phyloP scores from a whole-genome alignment of 116 monocot genomes.

The Iris pallida region DNA sequence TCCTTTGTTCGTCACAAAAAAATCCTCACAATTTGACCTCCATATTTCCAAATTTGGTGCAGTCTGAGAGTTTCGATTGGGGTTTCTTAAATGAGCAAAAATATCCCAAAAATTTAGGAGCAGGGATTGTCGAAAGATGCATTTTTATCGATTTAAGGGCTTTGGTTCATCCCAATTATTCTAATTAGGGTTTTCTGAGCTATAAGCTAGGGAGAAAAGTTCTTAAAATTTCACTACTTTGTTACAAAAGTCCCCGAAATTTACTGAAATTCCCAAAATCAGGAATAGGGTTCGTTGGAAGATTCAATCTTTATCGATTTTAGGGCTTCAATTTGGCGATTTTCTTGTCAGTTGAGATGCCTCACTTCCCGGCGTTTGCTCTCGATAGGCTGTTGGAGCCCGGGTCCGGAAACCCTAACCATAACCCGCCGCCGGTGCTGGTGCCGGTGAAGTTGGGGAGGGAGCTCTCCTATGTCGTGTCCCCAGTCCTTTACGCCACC shows the following conservation, averaged over 20 bases:
- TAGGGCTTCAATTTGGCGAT: not conserved
- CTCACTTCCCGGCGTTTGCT: conserved; percentile 38
- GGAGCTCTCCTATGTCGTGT: conserved; percentile 13
- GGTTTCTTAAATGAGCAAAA: not conserved
- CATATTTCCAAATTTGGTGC: not conserved
- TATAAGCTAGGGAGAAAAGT: not conserved
- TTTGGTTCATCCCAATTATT: too few relatives aligned
- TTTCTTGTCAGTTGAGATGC: conserved; percentile 23
- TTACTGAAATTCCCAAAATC: not conserved
- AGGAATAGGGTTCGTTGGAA: not conserved
- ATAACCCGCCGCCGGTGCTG: conserved; percentile 13
- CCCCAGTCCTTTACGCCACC: conserved; percentile 61
- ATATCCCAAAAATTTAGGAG: too few relatives aligned
- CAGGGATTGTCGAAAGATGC: too few relatives aligned
- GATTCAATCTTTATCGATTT: conserved; percentile 7
- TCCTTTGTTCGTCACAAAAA: not conserved
- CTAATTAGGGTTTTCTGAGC: too few relatives aligned
- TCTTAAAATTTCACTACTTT: too few relatives aligned
- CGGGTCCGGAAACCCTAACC: conserved; percentile 18
- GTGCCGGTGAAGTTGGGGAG: conserved; percentile 11
- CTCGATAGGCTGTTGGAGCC: conserved; percentile 47
- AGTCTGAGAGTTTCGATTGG: conserved; percentile 2
- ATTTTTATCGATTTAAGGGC: too few relatives aligned
- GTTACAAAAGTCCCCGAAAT: too few relatives aligned
- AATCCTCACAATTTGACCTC: too few relatives aligned